Evolutionary conservation across 129 eudicot genomes (phyloP).

Genomic region (Centella asiatica): DNA sequence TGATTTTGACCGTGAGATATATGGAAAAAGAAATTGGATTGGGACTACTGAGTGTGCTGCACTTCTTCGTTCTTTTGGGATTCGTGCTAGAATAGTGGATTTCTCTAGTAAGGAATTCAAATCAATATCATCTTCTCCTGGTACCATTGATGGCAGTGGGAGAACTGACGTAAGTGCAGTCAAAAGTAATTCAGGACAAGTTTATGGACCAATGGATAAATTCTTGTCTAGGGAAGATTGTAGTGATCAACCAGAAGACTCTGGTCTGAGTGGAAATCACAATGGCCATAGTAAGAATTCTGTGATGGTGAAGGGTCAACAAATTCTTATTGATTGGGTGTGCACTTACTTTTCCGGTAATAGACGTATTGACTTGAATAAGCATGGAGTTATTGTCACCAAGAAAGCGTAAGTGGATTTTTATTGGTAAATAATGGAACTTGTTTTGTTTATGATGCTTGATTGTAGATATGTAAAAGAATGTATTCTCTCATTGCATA

Average conservation of each 20-base stretch:
- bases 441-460: neutral
- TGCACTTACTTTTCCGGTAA: constrained; percentile 73
- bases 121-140: constrained; percentile 1
- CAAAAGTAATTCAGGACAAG: constrained; percentile 19
- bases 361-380: constrained; percentile 16
- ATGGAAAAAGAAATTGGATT: constrained; percentile 64
- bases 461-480: neutral
- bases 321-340: constrained; percentile 70
- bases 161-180: neutral
- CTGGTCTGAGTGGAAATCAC: constrained; percentile 16
- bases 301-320: constrained; percentile 35
- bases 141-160: neutral
- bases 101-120: constrained; percentile 28
- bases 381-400: constrained; percentile 41
- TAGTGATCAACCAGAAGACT: constrained; percentile 7
- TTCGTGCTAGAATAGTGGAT: constrained; percentile 84
- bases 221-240: constrained; percentile 34
- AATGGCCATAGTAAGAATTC: constrained; percentile 4
- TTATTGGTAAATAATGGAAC: neutral
- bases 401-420: constrained; percentile 56
- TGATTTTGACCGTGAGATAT: constrained; percentile 43
- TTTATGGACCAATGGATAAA: constrained; percentile 82
- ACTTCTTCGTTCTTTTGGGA: constrained; percentile 76
- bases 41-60: constrained; percentile 94
- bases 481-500: neutral